A percentile compares a stretch with the other conserved stretches of the same genome.
phyloP scores from a whole-genome alignment of 345 rosid species.

The Raphanus raphanistrum region DNA sequence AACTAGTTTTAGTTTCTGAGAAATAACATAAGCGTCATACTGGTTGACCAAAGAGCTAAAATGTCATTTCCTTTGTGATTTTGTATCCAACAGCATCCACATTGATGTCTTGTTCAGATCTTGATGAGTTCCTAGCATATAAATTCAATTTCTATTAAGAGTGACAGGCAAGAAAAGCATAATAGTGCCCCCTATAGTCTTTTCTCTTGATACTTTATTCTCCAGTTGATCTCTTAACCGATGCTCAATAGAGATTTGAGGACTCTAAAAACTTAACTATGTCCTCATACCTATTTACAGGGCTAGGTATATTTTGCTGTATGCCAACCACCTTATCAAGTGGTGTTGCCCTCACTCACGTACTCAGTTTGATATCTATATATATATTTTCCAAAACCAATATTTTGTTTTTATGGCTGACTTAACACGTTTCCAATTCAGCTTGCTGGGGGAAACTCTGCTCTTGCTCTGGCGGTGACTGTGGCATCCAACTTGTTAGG shows the following conservation, averaged over 20 bases:
- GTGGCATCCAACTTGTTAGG: constrained; percentile 79
- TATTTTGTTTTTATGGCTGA: constrained; percentile 12
- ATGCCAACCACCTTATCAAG: constrained; percentile 99
- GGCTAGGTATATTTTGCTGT: constrained; percentile 89
- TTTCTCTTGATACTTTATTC: background rate
- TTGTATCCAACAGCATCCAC: constrained; percentile 2
- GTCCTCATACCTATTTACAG: constrained; percentile 46
- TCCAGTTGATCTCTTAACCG: background rate
- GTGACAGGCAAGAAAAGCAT: background rate
- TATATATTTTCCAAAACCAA: constrained; percentile 12
- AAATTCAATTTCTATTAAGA: background rate
- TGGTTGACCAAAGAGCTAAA: background rate
- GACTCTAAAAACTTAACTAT: constrained; percentile 4
- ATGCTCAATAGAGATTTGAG: background rate
- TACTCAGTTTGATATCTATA: constrained; percentile 36
- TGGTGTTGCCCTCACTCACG: constrained; percentile 96
- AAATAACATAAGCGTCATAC: background rate
- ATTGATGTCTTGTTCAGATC: background rate
- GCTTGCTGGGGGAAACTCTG: constrained; percentile 96
- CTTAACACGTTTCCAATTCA: constrained; percentile 40
- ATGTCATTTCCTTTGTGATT: constrained; percentile 5
- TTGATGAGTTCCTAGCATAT: background rate
- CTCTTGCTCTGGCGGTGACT: constrained; percentile 94
- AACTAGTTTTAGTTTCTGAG: background rate
- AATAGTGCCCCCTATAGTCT: background rate